Evolutionary conservation across 2,329 filamentous ascomycete genomes (phyloP).

Genomic region (Talaromyces pinophilus): DNA sequence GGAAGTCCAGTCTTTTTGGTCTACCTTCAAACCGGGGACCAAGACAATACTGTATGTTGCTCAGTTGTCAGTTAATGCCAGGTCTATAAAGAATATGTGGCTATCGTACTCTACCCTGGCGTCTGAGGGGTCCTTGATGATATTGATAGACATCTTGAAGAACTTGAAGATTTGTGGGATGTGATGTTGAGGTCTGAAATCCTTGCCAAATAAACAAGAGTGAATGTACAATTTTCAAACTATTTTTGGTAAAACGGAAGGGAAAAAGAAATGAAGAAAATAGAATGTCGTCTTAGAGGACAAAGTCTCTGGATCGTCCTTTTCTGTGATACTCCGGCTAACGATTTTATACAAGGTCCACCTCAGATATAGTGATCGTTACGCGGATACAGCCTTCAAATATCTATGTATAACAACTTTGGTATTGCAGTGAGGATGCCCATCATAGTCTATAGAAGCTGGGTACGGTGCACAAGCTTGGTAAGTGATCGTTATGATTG

Average conservation of each 20-base stretch:
- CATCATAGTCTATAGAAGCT: neutral
- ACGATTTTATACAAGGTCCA: neutral
- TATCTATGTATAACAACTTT: too few species aligned
- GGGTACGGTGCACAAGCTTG: neutral
- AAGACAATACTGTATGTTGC: neutral
- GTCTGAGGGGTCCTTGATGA: slow-evolving; percentile 4
- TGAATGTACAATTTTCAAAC: too few species aligned
- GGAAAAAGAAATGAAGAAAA: too few species aligned
- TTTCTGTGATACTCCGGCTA: neutral
- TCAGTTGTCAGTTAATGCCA: neutral
- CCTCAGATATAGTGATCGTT: too few species aligned
- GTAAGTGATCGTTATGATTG: neutral
- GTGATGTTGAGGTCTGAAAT: neutral
- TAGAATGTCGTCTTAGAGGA: too few species aligned
- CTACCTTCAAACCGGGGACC: neutral
- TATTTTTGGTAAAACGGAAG: too few species aligned
- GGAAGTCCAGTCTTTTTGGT: slow-evolving; percentile 9
- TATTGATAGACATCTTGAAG: slow-evolving; percentile 6
- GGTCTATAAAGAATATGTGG: too few species aligned
- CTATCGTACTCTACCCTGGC: slow-evolving; percentile 6
- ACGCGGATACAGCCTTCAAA: too few species aligned
- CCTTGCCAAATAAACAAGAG: too few species aligned
- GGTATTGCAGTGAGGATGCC: too few species aligned
- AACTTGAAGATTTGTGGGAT: neutral
- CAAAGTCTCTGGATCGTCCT: too few species aligned